Conservation (phyloP, 306 rosid species). For the Quercus glauca region DNA sequence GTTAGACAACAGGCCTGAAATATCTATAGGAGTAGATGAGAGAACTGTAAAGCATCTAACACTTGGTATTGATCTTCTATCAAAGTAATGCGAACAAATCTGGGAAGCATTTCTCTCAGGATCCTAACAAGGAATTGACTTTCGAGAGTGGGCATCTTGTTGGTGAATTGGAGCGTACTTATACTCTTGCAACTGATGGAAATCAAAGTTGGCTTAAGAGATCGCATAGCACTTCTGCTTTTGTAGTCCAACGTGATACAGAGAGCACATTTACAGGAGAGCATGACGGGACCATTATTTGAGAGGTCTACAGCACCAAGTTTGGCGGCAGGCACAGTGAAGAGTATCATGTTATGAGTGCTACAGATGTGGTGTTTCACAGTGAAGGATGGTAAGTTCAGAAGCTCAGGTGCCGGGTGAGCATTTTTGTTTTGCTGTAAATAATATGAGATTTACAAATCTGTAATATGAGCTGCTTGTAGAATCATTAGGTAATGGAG, state of each 20-base stretch:
- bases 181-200: slow-evolving; percentile 29
- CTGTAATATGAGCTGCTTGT: background rate
- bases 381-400: slow-evolving; percentile 60
- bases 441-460: slow-evolving; percentile 3
- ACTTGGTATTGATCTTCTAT: slow-evolving; percentile 37
- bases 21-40: slow-evolving; percentile 39
- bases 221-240: slow-evolving; percentile 70
- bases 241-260: slow-evolving; percentile 43
- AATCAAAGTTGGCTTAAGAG: slow-evolving; percentile 55
- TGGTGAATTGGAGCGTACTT: slow-evolving; percentile 38
- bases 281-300: slow-evolving; percentile 53
- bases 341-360: slow-evolving; percentile 43
- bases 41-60: slow-evolving; percentile 21
- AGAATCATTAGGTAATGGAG: background rate
- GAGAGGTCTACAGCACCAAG: slow-evolving; percentile 66
- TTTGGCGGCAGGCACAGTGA: slow-evolving; percentile 52
- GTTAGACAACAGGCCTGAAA: slow-evolving; percentile 34
- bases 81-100: slow-evolving; percentile 35
- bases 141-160: slow-evolving; percentile 26
- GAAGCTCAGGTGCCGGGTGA: slow-evolving; percentile 90
- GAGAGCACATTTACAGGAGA: slow-evolving; percentile 21
- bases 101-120: slow-evolving; percentile 33
- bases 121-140: slow-evolving; percentile 31
- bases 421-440: slow-evolving; percentile 29
- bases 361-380: slow-evolving; percentile 53